Evolutionary conservation across 257 asterid genomes (phyloP), one percentile per base, ranked within the genome.

Genomic region (Cynanchum wilfordii): DNA sequence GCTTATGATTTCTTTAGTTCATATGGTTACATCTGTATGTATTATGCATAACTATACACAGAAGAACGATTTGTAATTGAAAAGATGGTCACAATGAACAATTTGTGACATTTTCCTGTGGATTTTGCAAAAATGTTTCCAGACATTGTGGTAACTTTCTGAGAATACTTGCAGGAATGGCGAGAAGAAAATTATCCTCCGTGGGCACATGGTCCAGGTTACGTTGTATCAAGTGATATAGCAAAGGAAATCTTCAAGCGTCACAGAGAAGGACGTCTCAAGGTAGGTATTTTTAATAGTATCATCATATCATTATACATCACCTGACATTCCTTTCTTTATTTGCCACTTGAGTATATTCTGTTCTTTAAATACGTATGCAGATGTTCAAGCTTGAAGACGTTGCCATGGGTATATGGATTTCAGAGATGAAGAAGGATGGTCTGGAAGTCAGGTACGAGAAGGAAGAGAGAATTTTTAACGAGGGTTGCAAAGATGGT

Each of bases 321-420:
- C 10, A 25, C 54, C 69, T 54, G 44, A 29, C 4, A 17, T 75
- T 42, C 15, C 62, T 42, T 38, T 20, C 56, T 42, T 40, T 11
- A 27, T 30, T 7, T 17, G 2, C 67, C 77, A 47, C 54, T 24
- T 3, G 38, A 33, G 36, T 10, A 24, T 50, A 59, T 62, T 66
- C 4, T 20, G 62, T 63, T 8, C 47, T 42, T 70, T 8, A 30
- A 30, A 17, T 29, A 13, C 62, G 70, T 29, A 13, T 65, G 70
- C 93, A 95, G 97, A 88, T 95, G 85, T 95, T 95, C 81, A 95
- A 90, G 88, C 96, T 95, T 40, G 99, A 95, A 86, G 98, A 95
- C 13, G 97, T 92, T 12, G 96, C 97, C 11, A 90, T 95, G 98
- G 99, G 98, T 50, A 92, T 90, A 77, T 95, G 99, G 99, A 88